Conservation (phyloP, 345 rosid genomes). For the Firmiana major region DNA sequence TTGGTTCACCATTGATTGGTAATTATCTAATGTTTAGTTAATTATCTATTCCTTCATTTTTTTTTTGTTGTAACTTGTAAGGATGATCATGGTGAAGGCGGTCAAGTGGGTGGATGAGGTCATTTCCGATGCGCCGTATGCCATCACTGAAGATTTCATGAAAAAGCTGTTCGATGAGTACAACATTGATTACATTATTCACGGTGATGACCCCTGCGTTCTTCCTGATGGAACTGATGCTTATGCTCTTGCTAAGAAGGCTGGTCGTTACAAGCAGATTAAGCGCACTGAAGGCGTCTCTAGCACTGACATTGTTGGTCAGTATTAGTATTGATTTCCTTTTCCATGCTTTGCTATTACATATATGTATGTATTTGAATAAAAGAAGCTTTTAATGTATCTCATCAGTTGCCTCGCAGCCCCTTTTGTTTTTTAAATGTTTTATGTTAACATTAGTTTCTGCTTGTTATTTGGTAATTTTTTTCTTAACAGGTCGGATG, state of each 20-base stretch:
- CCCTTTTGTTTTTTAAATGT: not conserved
- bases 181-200: conserved; percentile 66
- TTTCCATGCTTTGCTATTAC: not conserved
- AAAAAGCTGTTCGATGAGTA: conserved; percentile 60
- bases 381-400: not conserved
- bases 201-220: conserved; percentile 78
- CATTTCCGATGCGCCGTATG: conserved; percentile 69
- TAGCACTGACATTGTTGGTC: conserved; percentile 78
- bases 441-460: not conserved
- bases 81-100: conserved; percentile 64
- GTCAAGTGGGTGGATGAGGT: conserved; percentile 86
- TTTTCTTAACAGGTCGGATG: conserved; percentile 53
- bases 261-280: conserved; percentile 75
- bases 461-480: not conserved
- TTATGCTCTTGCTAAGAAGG: conserved; percentile 70
- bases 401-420: not conserved
- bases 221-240: conserved; percentile 83
- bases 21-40: not conserved
- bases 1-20: not conserved
- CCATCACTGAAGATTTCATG: conserved; percentile 72
- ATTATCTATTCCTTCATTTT: not conserved
- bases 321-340: not conserved
- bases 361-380: not conserved
- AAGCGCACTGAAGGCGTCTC: conserved; percentile 85
- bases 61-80: not conserved